Conservation (phyloP, 2,329 filamentous ascomycete genomes). For the Ceratocystis eucalypticola region DNA sequence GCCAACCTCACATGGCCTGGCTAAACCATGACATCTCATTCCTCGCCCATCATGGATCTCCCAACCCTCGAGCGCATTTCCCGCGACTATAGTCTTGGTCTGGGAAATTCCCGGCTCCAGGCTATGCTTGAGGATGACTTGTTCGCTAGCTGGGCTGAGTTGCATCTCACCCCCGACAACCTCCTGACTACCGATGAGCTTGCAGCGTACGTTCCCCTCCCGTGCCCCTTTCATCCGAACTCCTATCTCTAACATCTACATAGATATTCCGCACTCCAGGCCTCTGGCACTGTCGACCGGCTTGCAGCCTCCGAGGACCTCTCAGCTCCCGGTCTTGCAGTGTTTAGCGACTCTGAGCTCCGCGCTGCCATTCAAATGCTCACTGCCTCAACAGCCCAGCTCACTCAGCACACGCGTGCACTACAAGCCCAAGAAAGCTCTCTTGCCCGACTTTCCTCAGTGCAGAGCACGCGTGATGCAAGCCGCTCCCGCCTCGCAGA, state of each 20-base stretch:
- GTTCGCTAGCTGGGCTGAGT: slow-evolving; percentile 34
- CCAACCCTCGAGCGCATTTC: slow-evolving; percentile 4
- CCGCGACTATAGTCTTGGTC: slow-evolving; percentile 24
- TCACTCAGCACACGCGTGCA: slow-evolving; percentile 49
- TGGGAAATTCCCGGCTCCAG: slow-evolving; percentile 28
- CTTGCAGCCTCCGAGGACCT: slow-evolving; percentile 35
- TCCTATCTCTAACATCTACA: neutral
- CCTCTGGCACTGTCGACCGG: slow-evolving; percentile 35
- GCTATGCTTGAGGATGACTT: slow-evolving; percentile 27
- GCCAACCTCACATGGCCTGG: neutral
- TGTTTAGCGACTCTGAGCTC: slow-evolving; percentile 45
- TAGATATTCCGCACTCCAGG: slow-evolving; percentile 39
- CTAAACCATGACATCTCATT: neutral
- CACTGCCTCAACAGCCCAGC: slow-evolving; percentile 48
- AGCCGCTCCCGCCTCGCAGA: slow-evolving; percentile 43
- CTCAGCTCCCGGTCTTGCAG: slow-evolving; percentile 32
- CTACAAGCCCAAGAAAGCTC: slow-evolving; percentile 38
- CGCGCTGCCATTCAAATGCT: slow-evolving; percentile 48
- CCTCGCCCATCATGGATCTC: neutral
- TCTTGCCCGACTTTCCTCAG: no score
- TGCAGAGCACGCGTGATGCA: slow-evolving; percentile 25
- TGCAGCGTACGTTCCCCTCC: slow-evolving; percentile 32
- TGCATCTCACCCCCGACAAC: slow-evolving; percentile 37
- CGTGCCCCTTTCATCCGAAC: neutral
- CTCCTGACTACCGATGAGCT: slow-evolving; percentile 42